Evolutionary conservation across 306 rosid genomes (phyloP).

Genomic region (Herpetospermum pedunculosum): DNA sequence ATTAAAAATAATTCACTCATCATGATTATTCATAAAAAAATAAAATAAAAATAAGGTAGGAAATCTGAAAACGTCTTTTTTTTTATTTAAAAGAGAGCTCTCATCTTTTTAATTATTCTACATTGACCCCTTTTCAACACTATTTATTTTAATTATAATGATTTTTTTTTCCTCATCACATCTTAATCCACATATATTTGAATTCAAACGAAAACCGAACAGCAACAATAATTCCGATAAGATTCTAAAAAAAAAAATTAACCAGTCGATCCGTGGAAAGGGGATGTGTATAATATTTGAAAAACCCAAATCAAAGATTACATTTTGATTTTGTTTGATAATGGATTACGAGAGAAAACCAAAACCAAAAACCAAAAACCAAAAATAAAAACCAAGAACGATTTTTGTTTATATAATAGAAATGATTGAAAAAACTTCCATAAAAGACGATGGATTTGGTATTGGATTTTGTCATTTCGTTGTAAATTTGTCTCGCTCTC

Average conservation of each 20-base stretch:
- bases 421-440: background rate
- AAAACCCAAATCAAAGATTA: background rate
- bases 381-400: background rate
- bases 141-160: too few species aligned
- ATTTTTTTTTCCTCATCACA: too few species aligned
- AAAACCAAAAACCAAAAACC: too few species aligned
- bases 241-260: too few species aligned
- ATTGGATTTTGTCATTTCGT: background rate
- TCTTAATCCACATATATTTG: background rate
- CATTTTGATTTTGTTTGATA: background rate
- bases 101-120: background rate
- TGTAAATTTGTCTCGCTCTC: background rate
- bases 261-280: background rate
- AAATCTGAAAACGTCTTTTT: background rate
- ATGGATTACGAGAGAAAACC: background rate
- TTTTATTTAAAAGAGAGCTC: background rate
- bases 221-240: background rate
- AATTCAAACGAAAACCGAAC: background rate
- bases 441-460: background rate
- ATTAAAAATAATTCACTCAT: background rate
- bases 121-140: background rate
- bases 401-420: background rate
- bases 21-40: background rate
- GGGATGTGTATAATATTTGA: background rate
- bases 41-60: background rate